Conservation (phyloP, 441 rosid species). For the Macaranga tanarius region DNA sequence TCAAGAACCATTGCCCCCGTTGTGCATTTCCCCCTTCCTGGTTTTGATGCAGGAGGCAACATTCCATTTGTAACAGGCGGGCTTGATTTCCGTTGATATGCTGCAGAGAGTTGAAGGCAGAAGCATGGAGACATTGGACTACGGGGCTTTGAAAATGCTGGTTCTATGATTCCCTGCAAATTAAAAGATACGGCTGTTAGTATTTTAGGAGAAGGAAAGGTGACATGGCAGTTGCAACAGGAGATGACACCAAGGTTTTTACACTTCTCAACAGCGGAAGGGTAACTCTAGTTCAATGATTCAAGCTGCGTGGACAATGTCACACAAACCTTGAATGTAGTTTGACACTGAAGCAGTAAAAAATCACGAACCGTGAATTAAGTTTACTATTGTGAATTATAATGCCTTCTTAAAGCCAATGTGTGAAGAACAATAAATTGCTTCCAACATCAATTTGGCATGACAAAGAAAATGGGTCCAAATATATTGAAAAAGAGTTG, state of each 20-base stretch:
- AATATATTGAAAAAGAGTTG: not conserved
- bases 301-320: not conserved
- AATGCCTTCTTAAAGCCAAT: not conserved
- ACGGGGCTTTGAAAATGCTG: conserved; percentile 77
- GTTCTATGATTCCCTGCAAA: conserved; percentile 78
- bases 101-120: conserved; percentile 70
- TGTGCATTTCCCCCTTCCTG: conserved; percentile 77
- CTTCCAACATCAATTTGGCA: not conserved
- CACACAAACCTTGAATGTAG: not conserved
- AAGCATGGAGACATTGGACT: conserved; percentile 73
- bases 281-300: not conserved
- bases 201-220: not conserved
- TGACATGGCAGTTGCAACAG: too few relatives aligned
- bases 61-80: conserved; percentile 61
- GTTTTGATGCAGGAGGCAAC: conserved; percentile 72
- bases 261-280: not conserved
- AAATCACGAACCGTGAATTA: too few relatives aligned
- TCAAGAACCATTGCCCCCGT: conserved; percentile 62
- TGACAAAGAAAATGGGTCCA: not conserved
- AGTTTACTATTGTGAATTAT: too few relatives aligned
- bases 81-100: conserved; percentile 53
- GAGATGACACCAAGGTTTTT: not conserved
- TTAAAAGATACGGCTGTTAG: conserved; percentile 18
- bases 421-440: not conserved
- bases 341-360: not conserved